Conservation (phyloP, 805 yeast species). For the Candida koratica region DNA sequence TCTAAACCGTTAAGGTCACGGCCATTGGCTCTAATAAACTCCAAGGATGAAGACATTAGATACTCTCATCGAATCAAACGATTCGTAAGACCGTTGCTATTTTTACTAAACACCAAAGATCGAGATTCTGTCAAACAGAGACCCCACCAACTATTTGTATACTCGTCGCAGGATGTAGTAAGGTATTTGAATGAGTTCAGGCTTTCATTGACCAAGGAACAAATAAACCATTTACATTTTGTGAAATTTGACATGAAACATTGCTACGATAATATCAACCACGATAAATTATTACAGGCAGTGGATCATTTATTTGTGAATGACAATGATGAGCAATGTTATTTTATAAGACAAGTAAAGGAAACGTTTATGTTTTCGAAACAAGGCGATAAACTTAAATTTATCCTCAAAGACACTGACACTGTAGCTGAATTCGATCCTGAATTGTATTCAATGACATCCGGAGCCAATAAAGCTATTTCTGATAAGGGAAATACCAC, state of each 20-base stretch:
- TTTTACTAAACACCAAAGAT: constrained; percentile 12
- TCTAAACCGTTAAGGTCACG: constrained; percentile 44
- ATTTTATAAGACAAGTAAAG: constrained; percentile 19
- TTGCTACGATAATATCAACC: constrained; percentile 74
- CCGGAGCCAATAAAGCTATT: constrained; percentile 8
- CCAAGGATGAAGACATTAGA: constrained; percentile 10
- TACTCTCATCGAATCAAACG: constrained; percentile 19
- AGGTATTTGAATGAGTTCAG: constrained; percentile 36
- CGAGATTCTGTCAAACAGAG: constrained; percentile 5
- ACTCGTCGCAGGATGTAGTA: constrained; percentile 47
- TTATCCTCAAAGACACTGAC: constrained; percentile 15
- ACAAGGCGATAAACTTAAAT: constrained; percentile 8
- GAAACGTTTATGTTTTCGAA: constrained; percentile 12
- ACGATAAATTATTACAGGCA: constrained; percentile 33
- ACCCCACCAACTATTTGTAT: constrained; percentile 23
- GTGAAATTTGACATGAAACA: constrained; percentile 72
- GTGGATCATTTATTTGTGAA: constrained; percentile 26
- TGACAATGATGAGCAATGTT: constrained; percentile 18
- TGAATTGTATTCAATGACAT: background rate
- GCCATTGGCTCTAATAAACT: constrained; percentile 6
- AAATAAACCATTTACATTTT: constrained; percentile 41
- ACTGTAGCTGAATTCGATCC: constrained; percentile 12
- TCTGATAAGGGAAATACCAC: constrained; percentile 25
- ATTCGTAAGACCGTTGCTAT: constrained; percentile 11
- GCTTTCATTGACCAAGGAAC: constrained; percentile 10